Percentiles rank a stretch among this genome's conserved stretches.
Evolutionary conservation across 2,329 filamentous ascomycete species (phyloP).

Genomic region (Chalara sp.): DNA sequence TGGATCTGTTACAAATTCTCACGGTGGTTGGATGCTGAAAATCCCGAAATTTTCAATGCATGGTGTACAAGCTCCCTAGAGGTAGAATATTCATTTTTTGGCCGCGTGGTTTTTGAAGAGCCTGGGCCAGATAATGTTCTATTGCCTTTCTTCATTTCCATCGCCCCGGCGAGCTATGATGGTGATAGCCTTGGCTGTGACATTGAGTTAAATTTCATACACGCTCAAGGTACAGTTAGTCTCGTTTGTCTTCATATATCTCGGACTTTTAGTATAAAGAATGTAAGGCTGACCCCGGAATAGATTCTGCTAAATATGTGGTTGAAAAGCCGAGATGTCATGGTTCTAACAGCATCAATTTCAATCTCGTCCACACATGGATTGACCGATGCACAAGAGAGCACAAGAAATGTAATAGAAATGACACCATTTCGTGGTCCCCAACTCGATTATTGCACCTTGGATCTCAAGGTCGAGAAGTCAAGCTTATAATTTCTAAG

Average conservation of each 20-base stretch:
- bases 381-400: slow-evolving; percentile 1
- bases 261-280: not conserved
- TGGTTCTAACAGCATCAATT: not conserved
- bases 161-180: not conserved
- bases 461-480: not conserved
- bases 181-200: not conserved
- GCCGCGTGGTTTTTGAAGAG: not conserved
- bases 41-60: not conserved
- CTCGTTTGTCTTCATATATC: too few species aligned
- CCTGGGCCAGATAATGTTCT: not conserved
- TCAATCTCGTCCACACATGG: slow-evolving; percentile 1
- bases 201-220: slow-evolving; percentile 1
- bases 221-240: not conserved
- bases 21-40: not conserved
- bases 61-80: not conserved
- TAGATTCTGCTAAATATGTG: not conserved
- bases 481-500: slow-evolving; percentile 1
- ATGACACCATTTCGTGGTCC: not conserved
- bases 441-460: slow-evolving; percentile 3
- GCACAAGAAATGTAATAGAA: slow-evolving; percentile 1
- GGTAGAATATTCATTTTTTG: not conserved
- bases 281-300: not conserved
- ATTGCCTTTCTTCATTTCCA: not conserved
- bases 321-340: not conserved
- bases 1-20: slow-evolving; percentile 3